A percentile compares a stretch with the other conserved stretches of the same genome.
These are phyloP conservation scores for Withania somnifera DNA, from an alignment of 305 asterid genomes.

Conservation along the genomic window DNA sequence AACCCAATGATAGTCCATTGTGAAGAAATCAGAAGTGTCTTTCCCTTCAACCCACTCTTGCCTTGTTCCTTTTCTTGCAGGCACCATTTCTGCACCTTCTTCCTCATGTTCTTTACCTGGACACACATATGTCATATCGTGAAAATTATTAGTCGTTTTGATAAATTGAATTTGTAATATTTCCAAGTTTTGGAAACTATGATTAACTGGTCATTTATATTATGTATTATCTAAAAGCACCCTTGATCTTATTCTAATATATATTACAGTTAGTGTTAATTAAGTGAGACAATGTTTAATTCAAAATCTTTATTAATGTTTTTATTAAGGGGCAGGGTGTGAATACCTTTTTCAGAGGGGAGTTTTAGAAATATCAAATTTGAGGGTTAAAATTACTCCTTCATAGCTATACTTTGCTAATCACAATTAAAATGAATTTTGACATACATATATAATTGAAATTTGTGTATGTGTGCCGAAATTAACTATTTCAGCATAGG, in stretches of 20 bases:
- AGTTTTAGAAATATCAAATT: too few relatives aligned
- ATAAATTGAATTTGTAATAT: not conserved
- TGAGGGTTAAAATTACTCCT: too few relatives aligned
- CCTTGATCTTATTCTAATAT: not conserved
- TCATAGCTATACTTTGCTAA: too few relatives aligned
- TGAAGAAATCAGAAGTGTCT: conserved; percentile 34
- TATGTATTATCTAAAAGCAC: not conserved
- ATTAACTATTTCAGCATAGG: too few relatives aligned
- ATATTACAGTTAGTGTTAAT: not conserved
- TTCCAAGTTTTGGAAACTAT: too few relatives aligned
- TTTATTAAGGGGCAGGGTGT: not conserved
- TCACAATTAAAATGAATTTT: too few relatives aligned
- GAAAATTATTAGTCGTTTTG: not conserved
- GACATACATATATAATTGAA: too few relatives aligned
- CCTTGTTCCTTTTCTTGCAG: conserved; percentile 32
- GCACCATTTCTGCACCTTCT: conserved; percentile 10
- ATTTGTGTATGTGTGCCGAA: too few relatives aligned
- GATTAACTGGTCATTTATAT: not conserved
- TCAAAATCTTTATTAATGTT: not conserved
- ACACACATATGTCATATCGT: not conserved
- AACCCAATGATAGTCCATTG: conserved; percentile 51
- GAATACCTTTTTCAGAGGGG: too few relatives aligned
- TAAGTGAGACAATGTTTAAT: not conserved
- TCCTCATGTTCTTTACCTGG: conserved; percentile 23
- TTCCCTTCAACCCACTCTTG: conserved; percentile 33